Percentiles rank a stretch among this genome's conserved stretches.
Evolutionary conservation across 2,329 filamentous ascomycete species (phyloP).

Genomic region (Clonostachys byssicola): DNA sequence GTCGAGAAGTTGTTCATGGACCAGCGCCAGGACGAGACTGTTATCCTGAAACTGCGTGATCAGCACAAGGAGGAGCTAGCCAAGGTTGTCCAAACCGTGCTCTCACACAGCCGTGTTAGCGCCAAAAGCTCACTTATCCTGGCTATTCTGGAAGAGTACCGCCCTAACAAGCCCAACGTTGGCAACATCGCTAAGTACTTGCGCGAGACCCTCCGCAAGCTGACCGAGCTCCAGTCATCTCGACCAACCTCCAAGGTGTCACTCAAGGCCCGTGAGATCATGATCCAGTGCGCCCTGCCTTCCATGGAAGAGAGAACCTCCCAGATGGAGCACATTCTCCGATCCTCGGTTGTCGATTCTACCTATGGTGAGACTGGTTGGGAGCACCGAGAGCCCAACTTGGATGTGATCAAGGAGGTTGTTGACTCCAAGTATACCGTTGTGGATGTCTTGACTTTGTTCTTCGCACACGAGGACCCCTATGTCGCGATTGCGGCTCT

Average conservation of each 20-base stretch:
- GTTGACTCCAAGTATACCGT: constrained; percentile 99
- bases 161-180: constrained; percentile 86
- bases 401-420: constrained; percentile 92
- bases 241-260: constrained; percentile 87
- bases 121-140: constrained; percentile 93
- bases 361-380: constrained; percentile 94
- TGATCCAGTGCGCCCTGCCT: constrained; percentile 95
- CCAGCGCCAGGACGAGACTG: constrained; percentile 87
- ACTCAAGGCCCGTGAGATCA: constrained; percentile 92
- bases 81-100: constrained; percentile 81
- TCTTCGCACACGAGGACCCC: constrained; percentile 90
- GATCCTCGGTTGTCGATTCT: constrained; percentile 93
- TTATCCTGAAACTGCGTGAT: constrained; percentile 89
- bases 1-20: constrained; percentile 87
- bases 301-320: constrained; percentile 91
- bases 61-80: constrained; percentile 90
- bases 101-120: constrained; percentile 89
- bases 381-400: constrained; percentile 89
- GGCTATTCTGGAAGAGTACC: constrained; percentile 89
- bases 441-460: constrained; percentile 90
- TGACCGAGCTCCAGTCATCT: constrained; percentile 77
- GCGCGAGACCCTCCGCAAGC: constrained; percentile 73
- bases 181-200: constrained; percentile 88
- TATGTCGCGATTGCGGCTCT: constrained; percentile 93
- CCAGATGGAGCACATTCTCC: constrained; percentile 98